A percentile compares a stretch with the other conserved stretches of the same genome.
Conservation (phyloP, 768 basidiomycete genomes). For the Auriculariales sp. region DNA sequence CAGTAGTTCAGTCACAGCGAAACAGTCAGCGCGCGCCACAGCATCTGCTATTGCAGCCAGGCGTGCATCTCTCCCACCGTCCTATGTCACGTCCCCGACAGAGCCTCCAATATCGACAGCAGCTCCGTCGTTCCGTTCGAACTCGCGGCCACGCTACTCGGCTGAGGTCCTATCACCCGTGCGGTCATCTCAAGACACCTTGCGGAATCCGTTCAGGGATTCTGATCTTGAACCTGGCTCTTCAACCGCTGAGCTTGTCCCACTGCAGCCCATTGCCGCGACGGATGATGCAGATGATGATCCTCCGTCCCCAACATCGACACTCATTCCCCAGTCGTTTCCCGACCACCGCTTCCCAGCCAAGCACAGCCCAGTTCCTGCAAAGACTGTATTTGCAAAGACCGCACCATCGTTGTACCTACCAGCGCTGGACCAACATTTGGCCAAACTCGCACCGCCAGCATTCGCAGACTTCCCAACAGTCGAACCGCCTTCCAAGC, state of each 20-base stretch:
- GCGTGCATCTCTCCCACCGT: too few relatives aligned
- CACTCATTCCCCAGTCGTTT: not conserved
- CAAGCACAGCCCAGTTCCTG: constrained; percentile 30
- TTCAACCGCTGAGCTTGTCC: not conserved
- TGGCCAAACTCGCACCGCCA: constrained; percentile 33
- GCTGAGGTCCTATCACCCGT: not conserved
- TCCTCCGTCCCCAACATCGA: constrained; percentile 7
- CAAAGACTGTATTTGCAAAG: constrained; percentile 42
- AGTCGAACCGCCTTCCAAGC: not conserved
- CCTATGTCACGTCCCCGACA: too few relatives aligned
- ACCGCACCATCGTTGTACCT: constrained; percentile 43
- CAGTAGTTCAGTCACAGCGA: too few relatives aligned
- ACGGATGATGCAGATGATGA: constrained; percentile 1
- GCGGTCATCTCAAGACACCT: not conserved
- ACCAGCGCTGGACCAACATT: constrained; percentile 43
- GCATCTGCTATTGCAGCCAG: not conserved
- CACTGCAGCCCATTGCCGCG: constrained; percentile 3
- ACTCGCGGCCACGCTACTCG: not conserved
- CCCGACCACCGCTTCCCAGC: constrained; percentile 14
- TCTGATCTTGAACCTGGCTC: not conserved
- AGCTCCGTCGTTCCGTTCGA: not conserved
- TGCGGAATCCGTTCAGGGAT: not conserved
- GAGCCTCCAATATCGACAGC: not conserved
- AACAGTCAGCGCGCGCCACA: too few relatives aligned
- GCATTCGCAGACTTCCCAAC: constrained; percentile 18